Evolutionary conservation across 2,329 filamentous ascomycete species (phyloP).

Genomic region (Exophiala xenobiotica): DNA sequence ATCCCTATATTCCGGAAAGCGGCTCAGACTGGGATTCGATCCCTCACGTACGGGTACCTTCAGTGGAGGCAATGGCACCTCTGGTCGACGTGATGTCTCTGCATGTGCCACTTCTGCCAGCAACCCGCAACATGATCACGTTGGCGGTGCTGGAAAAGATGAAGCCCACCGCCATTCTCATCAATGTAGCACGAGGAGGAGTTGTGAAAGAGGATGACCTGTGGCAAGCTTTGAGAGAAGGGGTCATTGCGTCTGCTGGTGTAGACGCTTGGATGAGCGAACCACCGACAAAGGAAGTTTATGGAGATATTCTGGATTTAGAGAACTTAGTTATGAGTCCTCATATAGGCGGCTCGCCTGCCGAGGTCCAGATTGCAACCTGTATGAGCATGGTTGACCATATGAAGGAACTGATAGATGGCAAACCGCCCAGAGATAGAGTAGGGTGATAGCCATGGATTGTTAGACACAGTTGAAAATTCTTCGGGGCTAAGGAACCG

Average conservation of each 20-base stretch:
- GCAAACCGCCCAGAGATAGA: conserved; percentile 14
- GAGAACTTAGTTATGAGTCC: conserved; percentile 44
- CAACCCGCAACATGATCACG: conserved; percentile 37
- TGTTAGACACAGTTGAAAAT: too few species aligned
- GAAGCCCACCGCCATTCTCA: conserved; percentile 42
- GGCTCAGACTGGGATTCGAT: conserved; percentile 10
- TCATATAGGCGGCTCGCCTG: conserved; percentile 46
- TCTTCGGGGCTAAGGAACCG: too few species aligned
- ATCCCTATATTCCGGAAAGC: conserved; percentile 9
- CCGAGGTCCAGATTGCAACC: conserved; percentile 6
- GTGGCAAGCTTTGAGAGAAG: conserved; percentile 34
- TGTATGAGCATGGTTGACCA: conserved; percentile 18
- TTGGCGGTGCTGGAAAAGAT: conserved; percentile 37
- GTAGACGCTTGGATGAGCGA: conserved; percentile 45
- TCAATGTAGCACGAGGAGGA: conserved; percentile 44
- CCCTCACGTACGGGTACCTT: conserved; percentile 9
- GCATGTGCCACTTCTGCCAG: conserved; percentile 40
- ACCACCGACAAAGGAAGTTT: conserved; percentile 39
- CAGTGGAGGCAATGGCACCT: conserved; percentile 2
- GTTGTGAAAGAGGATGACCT: conserved; percentile 43
- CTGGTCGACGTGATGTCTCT: conserved; percentile 38
- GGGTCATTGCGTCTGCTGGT: conserved; percentile 42
- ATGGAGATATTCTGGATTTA: conserved; percentile 37
- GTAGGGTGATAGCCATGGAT: conserved; percentile 9
- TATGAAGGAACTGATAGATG: conserved; percentile 18